These are phyloP conservation scores for Acanthamoeba castellanii DNA, from an alignment of 208 protist genomes.

Conservation along the genomic window DNA sequence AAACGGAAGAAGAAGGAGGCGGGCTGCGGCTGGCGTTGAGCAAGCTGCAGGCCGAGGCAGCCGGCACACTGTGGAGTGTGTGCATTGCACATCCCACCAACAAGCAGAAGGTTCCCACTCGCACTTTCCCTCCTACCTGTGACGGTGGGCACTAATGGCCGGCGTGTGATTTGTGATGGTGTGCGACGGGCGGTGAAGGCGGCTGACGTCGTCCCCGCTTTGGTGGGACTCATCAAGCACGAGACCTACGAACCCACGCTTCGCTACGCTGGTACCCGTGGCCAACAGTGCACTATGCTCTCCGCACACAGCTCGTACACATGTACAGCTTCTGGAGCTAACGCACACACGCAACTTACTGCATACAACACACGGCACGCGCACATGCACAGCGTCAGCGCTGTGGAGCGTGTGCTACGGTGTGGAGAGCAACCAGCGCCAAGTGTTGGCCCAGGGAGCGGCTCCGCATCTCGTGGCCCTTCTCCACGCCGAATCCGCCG, in stretches of 20 bases:
- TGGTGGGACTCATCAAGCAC: conserved; percentile 26
- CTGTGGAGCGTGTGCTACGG: conserved; percentile 32
- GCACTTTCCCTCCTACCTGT: too few relatives aligned
- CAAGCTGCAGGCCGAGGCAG: background rate
- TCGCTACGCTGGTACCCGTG: background rate
- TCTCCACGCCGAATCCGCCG: background rate
- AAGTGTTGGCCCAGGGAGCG: conserved; percentile 2
- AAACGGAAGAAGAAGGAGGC: background rate
- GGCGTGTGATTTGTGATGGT: background rate
- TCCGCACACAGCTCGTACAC: background rate
- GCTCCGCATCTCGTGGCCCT: conserved; percentile 1
- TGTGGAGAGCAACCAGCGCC: conserved; percentile 14
- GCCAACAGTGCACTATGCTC: background rate
- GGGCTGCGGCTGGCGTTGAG: conserved; percentile 1
- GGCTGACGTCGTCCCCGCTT: background rate
- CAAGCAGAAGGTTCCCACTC: conserved; percentile 46
- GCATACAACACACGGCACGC: too few relatives aligned
- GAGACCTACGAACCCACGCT: background rate
- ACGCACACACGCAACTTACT: too few relatives aligned
- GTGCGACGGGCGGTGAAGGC: background rate
- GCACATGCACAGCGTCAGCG: background rate
- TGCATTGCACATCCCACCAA: conserved; percentile 22
- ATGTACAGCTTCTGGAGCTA: background rate
- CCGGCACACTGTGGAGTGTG: conserved; percentile 15
- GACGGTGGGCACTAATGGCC: too few relatives aligned